Evolutionary conservation across 805 yeast genomes (phyloP), one percentile per base, ranked within the genome.

Genomic region (Candida maesae): DNA sequence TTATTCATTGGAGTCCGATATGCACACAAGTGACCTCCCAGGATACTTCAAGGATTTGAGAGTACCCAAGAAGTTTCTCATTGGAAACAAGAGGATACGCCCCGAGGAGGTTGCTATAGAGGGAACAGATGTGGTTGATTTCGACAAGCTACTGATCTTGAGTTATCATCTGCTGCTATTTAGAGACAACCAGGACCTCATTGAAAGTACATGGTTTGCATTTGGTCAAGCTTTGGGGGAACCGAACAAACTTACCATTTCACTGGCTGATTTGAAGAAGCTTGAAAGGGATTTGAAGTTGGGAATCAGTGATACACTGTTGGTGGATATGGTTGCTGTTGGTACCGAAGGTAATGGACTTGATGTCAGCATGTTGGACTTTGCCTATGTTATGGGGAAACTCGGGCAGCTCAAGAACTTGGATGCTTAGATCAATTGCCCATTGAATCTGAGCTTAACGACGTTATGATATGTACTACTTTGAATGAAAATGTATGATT

Each of bases 321-420:
- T 73, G 9, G 51, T 68, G n/a, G 73, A 70, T 39, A 74, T 74
- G 79, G 54, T 74, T 17, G 64, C 69, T 8, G 61, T 66, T 11
- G 72, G 70, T 1, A 64, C 71, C 1, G 52, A 61, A 16, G 72
- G 73, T 0, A 50, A 50, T n/a, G 58, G 66, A 21, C 55, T 56
- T 1, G 54, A 50, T 23, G 47, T 75, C 16, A 62, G 61, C 4
- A 72, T 70, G 42, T 50, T 64, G 29, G 79, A 76, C 48, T 71
- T 76, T 50, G 78, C 72, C 6, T 59, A 65, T 40, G 55, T 73
- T 10, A 45, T 76, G 42, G 81, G 80, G 1, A 69, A 71, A 45
- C 44, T 74, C 15, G 79, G 79, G 5, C 43, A 40, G 17, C 32
- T 37, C 15, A 18, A 33, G 10, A 21, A 21, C 24, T 7, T 7